Conservation (phyloP, 2,329 filamentous ascomycete genomes). For the Colletotrichum gloeosporioides region DNA sequence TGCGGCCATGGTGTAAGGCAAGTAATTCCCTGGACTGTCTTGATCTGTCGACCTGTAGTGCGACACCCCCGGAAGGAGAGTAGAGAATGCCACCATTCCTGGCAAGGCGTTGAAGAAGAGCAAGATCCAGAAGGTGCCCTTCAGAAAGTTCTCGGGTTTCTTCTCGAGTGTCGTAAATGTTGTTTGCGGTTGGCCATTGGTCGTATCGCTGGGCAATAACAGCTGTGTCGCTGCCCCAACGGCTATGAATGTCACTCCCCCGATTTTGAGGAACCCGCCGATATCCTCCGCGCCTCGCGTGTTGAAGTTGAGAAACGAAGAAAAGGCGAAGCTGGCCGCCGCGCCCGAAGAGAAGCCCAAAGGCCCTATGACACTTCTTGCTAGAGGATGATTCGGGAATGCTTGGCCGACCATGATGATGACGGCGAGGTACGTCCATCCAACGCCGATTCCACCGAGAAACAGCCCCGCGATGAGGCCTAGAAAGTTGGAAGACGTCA, state of each 20-base stretch:
- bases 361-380: neutral
- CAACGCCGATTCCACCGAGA: neutral
- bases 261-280: neutral
- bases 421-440: neutral
- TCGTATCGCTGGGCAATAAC: neutral
- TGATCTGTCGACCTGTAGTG: neutral
- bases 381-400: neutral
- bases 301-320: neutral
- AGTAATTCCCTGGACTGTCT: neutral
- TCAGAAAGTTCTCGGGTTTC: neutral
- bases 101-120: neutral
- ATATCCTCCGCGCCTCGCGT: neutral
- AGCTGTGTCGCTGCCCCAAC: neutral
- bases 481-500: neutral
- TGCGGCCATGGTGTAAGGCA: neutral
- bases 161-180: neutral
- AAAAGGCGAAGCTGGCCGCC: neutral
- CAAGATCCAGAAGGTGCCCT: neutral
- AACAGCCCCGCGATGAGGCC: neutral
- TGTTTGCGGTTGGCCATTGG: neutral
- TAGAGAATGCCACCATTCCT: neutral
- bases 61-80: neutral
- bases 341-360: neutral
- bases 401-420: neutral
- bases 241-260: neutral